These are phyloP conservation scores for Penicillium brasilianum DNA, from an alignment of 2,329 filamentous ascomycete genomes.

Conservation along the genomic window DNA sequence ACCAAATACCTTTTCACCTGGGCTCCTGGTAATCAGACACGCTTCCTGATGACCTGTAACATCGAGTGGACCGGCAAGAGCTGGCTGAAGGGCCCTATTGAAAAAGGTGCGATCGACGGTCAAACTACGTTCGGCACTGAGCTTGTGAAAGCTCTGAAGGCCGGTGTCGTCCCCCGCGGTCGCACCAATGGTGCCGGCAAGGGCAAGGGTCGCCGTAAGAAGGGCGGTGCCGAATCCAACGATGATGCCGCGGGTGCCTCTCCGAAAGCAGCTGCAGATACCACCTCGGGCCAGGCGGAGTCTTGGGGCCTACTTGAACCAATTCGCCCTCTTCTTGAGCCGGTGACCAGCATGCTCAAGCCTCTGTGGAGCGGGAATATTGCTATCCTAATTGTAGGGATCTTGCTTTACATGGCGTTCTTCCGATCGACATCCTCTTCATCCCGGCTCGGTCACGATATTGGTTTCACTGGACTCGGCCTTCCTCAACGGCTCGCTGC, in stretches of 20 bases:
- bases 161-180: conserved; percentile 70
- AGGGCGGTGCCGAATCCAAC: conserved; percentile 50
- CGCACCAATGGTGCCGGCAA: conserved; percentile 58
- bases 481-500: conserved; percentile 73
- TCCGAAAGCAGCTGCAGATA: conserved; percentile 46
- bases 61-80: conserved; percentile 98
- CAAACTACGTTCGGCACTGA: conserved; percentile 83
- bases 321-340: conserved; percentile 70
- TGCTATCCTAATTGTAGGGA: conserved; percentile 73
- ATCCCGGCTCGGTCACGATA: conserved; percentile 42
- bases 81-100: conserved; percentile 95
- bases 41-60: conserved; percentile 83
- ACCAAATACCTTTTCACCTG: conserved; percentile 94
- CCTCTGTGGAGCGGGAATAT: conserved; percentile 78
- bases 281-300: conserved; percentile 48
- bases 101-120: conserved; percentile 91
- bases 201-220: conserved; percentile 65
- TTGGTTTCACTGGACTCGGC: conserved; percentile 47
- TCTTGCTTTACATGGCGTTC: conserved; percentile 76
- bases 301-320: conserved; percentile 86
- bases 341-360: conserved; percentile 70
- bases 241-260: conserved; percentile 52
- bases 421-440: conserved; percentile 57
- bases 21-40: conserved; percentile 84
- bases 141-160: conserved; percentile 74